Evolutionary conservation across 345 rosid species (phyloP).

Genomic region (Eucalyptus erythrocorys): DNA sequence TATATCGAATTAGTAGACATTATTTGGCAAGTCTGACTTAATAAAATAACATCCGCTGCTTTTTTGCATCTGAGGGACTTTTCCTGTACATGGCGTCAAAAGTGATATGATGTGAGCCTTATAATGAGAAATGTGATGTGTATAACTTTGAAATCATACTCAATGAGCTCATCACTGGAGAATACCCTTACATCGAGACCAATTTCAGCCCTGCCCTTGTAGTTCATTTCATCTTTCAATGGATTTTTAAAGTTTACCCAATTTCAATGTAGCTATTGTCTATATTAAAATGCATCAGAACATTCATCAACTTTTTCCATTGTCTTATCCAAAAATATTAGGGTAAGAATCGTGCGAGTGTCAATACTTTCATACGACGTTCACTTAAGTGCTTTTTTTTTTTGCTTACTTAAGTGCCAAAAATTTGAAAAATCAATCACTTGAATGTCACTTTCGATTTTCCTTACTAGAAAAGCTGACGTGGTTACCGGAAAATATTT

Average conservation of each 20-base stretch:
- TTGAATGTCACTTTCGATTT: too few relatives aligned
- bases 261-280: neutral
- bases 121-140: conserved; percentile 31
- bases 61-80: conserved; percentile 23
- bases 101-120: conserved; percentile 43
- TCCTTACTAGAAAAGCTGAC: rapidly evolving
- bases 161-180: conserved; percentile 31
- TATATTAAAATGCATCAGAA: neutral
- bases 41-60: neutral
- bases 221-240: too few relatives aligned
- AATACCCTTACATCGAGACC: conserved; percentile 35
- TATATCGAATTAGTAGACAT: neutral
- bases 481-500: rapidly evolving
- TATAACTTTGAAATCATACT: conserved; percentile 36
- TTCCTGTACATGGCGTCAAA: conserved; percentile 45
- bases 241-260: neutral
- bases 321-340: neutral
- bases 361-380: rapidly evolving
- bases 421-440: too few relatives aligned
- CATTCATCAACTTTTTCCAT: neutral
- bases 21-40: neutral
- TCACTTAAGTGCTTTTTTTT: too few relatives aligned
- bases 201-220: conserved; percentile 14
- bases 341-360: rapidly evolving
- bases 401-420: too few relatives aligned